Conservation (phyloP, 192 early-diverging fungal species). For the Chytriomyces hyalinus region DNA sequence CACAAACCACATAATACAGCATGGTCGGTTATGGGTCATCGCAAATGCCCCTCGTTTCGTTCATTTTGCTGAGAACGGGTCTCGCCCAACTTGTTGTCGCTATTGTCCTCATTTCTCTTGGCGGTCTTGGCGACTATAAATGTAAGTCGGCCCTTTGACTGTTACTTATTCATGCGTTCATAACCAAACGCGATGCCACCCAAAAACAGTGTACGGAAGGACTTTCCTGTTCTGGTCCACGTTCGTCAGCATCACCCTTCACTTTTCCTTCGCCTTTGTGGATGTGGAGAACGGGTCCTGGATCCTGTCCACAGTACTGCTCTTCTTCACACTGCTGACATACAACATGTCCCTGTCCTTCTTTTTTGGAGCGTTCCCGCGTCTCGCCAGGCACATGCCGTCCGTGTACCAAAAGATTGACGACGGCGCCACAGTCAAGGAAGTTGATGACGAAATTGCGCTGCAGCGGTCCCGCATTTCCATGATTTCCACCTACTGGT, state of each 20-base stretch:
- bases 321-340: not conserved
- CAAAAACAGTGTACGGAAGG: not conserved
- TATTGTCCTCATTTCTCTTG: not conserved
- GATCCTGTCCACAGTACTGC: not conserved
- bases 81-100: not conserved
- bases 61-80: not conserved
- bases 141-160: too few species aligned
- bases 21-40: not conserved
- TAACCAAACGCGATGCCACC: too few species aligned
- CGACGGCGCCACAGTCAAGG: slow-evolving; percentile 8
- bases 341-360: not conserved
- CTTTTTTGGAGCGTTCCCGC: not conserved
- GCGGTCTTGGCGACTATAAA: slow-evolving; percentile 4
- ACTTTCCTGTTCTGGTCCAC: slow-evolving; percentile 4
- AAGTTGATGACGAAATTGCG: slow-evolving; percentile 36
- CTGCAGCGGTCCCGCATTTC: slow-evolving; percentile 49
- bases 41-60: not conserved
- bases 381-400: slow-evolving; percentile 30
- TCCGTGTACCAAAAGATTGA: slow-evolving; percentile 28
- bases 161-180: too few species aligned
- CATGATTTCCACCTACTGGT: slow-evolving; percentile 51
- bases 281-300: not conserved
- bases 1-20: not conserved
- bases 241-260: not conserved
- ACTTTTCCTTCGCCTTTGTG: not conserved